A percentile compares a stretch with the other conserved stretches of the same genome.
These are phyloP conservation scores for Pyronema omphalodes DNA, from an alignment of 495 filamentous ascomycete genomes.

Conservation along the genomic window DNA sequence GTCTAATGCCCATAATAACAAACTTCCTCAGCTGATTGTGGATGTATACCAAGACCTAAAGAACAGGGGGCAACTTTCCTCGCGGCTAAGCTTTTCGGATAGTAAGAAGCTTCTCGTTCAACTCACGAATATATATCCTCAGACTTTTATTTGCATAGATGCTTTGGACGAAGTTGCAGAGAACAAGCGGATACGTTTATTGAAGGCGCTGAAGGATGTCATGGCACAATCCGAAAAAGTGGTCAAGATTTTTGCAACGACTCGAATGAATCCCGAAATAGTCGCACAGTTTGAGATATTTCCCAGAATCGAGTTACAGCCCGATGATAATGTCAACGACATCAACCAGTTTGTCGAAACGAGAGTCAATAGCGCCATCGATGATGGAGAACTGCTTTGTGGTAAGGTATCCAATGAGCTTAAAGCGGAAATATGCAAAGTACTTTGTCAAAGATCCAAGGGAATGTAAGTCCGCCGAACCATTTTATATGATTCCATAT, in stretches of 20 bases:
- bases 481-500: neutral
- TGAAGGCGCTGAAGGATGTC: conserved; percentile 2
- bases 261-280: too few relatives aligned
- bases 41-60: neutral
- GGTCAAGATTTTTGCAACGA: too few relatives aligned
- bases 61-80: too few relatives aligned
- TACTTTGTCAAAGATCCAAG: neutral
- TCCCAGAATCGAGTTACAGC: too few relatives aligned
- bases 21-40: neutral
- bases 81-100: too few relatives aligned
- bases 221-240: too few relatives aligned
- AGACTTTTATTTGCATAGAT: conserved; percentile 12
- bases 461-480: conserved; percentile 3
- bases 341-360: too few relatives aligned
- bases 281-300: too few relatives aligned
- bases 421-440: neutral
- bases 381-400: neutral
- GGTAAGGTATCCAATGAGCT: neutral
- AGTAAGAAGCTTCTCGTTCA: too few relatives aligned
- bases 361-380: conserved; percentile 5
- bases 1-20: neutral
- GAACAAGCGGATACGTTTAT: neutral
- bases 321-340: too few relatives aligned
- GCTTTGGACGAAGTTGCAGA: conserved; percentile 14
- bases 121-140: conserved; percentile 1